Conservation (phyloP, 768 basidiomycete genomes). For the Epithele typhae region DNA sequence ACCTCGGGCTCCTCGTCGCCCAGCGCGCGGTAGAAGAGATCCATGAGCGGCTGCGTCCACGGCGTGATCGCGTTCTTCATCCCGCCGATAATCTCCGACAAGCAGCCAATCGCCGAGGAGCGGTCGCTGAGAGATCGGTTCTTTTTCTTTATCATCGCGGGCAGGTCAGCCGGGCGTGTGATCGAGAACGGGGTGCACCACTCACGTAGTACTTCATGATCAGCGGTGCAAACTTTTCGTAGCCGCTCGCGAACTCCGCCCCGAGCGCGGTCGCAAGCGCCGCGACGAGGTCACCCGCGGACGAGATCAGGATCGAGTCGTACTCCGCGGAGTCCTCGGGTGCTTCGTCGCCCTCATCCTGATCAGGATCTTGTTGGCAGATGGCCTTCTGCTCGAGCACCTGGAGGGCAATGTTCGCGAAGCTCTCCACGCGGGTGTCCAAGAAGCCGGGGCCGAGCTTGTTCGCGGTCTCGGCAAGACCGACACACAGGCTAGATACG, state of each 20-base stretch:
- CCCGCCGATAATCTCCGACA: constrained; percentile 93
- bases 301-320: constrained; percentile 91
- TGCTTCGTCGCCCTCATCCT: constrained; percentile 81
- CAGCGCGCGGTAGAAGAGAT: constrained; percentile 81
- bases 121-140: constrained; percentile 86
- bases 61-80: constrained; percentile 85
- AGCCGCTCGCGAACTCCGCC: constrained; percentile 75
- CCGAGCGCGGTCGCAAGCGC: constrained; percentile 85
- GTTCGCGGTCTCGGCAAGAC: constrained; percentile 88
- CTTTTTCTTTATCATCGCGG: constrained; percentile 53
- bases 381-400: constrained; percentile 92
- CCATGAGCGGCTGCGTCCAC: constrained; percentile 75
- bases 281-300: constrained; percentile 92
- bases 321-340: constrained; percentile 93
- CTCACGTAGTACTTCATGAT: constrained; percentile 91
- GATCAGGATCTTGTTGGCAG: constrained; percentile 95
- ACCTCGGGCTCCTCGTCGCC: constrained; percentile 88
- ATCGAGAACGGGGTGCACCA: constrained; percentile 8
- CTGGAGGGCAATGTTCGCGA: constrained; percentile 78
- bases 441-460: constrained; percentile 87
- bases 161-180: background rate
- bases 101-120: constrained; percentile 87
- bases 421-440: constrained; percentile 70
- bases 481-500: constrained; percentile 81
- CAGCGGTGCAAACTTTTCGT: constrained; percentile 82